These are phyloP conservation scores for Aspergillus biplanus DNA, from an alignment of 495 filamentous ascomycete genomes.

Conservation along the genomic window DNA sequence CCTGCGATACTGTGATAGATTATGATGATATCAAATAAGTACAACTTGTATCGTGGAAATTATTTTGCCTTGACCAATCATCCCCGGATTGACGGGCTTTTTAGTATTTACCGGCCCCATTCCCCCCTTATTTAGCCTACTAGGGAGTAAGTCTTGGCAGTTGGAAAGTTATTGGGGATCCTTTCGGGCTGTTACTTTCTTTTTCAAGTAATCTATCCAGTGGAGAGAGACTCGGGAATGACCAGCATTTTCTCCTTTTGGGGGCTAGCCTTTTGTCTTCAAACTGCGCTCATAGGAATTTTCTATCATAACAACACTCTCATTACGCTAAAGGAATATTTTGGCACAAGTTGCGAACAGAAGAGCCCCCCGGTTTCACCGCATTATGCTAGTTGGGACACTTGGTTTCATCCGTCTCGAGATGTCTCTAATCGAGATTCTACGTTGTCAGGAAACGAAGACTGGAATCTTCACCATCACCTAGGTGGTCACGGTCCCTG, in stretches of 20 bases:
- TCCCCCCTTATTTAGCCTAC: not conserved
- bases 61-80: too few relatives aligned
- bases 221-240: conserved; percentile 1
- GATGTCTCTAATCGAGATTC: not conserved
- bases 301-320: conserved; percentile 6
- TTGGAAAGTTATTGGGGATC: not conserved
- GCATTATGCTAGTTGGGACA: conserved; percentile 29
- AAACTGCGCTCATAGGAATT: conserved; percentile 10
- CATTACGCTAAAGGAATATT: not conserved
- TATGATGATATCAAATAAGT: too few relatives aligned
- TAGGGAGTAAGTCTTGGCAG: conserved; percentile 1
- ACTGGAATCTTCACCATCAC: conserved; percentile 61
- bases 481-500: conserved; percentile 64
- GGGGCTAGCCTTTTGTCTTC: conserved; percentile 3
- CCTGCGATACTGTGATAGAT: too few relatives aligned
- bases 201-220: not conserved
- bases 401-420: conserved; percentile 26
- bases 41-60: too few relatives aligned
- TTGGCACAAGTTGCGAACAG: conserved; percentile 6
- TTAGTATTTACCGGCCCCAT: not conserved
- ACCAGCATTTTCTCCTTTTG: not conserved
- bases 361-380: conserved; percentile 17
- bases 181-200: not conserved
- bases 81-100: not conserved
- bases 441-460: not conserved